A percentile compares a stretch with the other conserved stretches of the same genome.
Conservation (phyloP, 805 yeast species). For the Osmozyma mogii region DNA sequence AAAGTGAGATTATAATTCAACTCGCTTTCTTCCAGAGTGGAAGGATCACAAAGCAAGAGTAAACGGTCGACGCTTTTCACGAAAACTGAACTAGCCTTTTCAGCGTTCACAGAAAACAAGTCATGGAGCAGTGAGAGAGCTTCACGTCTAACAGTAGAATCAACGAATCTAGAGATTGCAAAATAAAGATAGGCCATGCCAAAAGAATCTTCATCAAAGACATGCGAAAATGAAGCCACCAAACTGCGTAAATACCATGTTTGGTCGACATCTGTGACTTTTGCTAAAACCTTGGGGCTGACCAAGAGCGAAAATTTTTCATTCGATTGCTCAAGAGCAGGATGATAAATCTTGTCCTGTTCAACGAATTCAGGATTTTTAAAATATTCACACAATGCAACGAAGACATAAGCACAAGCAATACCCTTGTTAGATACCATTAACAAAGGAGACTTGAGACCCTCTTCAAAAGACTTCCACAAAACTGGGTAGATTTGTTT, state of each 20-base stretch:
- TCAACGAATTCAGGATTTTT: not conserved
- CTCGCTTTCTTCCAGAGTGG: too few species aligned
- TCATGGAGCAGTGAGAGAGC: conserved; percentile 24
- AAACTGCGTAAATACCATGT: conserved; percentile 48
- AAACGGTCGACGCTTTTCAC: conserved; percentile 36
- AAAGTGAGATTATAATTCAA: too few species aligned
- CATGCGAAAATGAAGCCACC: conserved; percentile 17
- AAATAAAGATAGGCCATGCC: conserved; percentile 47
- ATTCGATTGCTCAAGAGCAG: conserved; percentile 26
- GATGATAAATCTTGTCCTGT: conserved; percentile 18
- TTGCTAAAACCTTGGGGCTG: conserved; percentile 42
- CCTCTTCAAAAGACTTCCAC: conserved; percentile 30
- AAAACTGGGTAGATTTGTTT: conserved; percentile 17
- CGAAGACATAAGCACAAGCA: conserved; percentile 46
- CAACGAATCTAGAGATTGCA: conserved; percentile 33
- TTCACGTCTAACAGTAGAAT: conserved; percentile 24
- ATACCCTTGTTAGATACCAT: conserved; percentile 45
- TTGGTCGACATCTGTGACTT: conserved; percentile 40
- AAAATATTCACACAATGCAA: conserved; percentile 17
- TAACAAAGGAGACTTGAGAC: conserved; percentile 44
- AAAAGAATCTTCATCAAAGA: conserved; percentile 14
- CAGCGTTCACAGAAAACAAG: conserved; percentile 16
- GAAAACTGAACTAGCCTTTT: conserved; percentile 34
- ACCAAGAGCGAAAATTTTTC: conserved; percentile 43
- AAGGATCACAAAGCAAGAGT: too few species aligned